These are phyloP conservation scores for Entonaema liquescens DNA, from an alignment of 495 filamentous ascomycete species.

Conservation along the genomic window DNA sequence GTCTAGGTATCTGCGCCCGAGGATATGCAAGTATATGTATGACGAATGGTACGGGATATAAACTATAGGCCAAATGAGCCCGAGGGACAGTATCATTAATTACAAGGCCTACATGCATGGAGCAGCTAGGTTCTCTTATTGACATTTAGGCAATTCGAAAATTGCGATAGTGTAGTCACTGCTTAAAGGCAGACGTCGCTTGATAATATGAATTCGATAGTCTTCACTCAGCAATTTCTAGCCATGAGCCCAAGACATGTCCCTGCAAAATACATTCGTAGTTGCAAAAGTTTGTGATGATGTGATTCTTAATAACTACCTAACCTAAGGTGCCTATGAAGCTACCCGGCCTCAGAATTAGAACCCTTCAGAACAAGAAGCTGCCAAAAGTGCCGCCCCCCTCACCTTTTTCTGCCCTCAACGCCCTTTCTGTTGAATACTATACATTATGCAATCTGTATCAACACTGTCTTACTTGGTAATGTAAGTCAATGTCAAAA, in stretches of 20 bases:
- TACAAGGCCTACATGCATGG: neutral
- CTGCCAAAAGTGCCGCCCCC: slow-evolving; percentile 8
- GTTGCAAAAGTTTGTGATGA: neutral
- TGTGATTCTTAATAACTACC: neutral
- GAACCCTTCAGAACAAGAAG: neutral
- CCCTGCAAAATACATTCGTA: neutral
- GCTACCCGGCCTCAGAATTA: neutral
- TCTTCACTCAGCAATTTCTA: neutral
- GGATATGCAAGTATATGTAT: neutral
- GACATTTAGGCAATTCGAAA: neutral
- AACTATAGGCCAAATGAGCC: neutral
- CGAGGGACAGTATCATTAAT: neutral
- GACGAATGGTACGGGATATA: neutral
- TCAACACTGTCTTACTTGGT: neutral
- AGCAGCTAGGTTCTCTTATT: neutral
- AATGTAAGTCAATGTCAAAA: neutral
- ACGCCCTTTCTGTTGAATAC: slow-evolving; percentile 31
- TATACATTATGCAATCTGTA: slow-evolving; percentile 38
- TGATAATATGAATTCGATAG: neutral
- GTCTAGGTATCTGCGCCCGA: too few relatives aligned
- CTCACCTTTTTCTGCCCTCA: neutral
- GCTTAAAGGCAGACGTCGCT: neutral
- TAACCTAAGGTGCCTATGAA: neutral
- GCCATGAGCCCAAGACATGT: neutral
- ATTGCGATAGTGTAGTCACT: neutral